Evolutionary conservation across 2,329 filamentous ascomycete genomes (phyloP), one percentile per base, ranked within the genome.

Genomic region (Raffaelea ambrosiae): DNA sequence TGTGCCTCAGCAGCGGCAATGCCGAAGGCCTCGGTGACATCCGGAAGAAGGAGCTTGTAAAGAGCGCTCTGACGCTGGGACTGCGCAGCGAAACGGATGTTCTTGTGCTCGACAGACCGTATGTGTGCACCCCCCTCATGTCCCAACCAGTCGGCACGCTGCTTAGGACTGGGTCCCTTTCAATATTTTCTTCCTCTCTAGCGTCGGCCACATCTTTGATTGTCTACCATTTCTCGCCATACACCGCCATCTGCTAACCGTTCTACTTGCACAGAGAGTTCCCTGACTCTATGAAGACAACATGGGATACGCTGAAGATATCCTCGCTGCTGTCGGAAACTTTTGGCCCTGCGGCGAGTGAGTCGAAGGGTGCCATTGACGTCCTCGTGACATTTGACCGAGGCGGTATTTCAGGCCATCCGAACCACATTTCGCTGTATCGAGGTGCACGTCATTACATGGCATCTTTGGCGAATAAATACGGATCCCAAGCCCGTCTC

Each of bases 371-470:
- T 46, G 54, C 54, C 46, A 88, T 95, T 60, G 88, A 95, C 65
- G 77, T 84, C 23, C 76, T 98, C 56, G 73, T 98, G 55, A 98
- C 93, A 26, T 98, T 98, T 62, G 93, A 98, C 69, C 62, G 66
- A n/a, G 54, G 67, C 43, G 93, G 93, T 50, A 75, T 98, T 43
- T 95, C 88, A 50, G 79, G 79, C 40, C 93, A 98, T 66, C 88
- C 89, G 20, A 98, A 98, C 71, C 93, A 98, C 69, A 85, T 86
- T 53, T 89, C 89, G 5, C 78, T 97, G 9, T 89, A 89, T 68
- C 76, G 86, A 63, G 93, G 91, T 49, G 87, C 88, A 7, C 76
- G 79, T 41, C 66, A 77, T 43, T 97, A 95, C 63, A 64, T 94
- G 47, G 69, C 74, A 45, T 65, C 72, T 8, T 73, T 95, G 44